Evolutionary conservation across 768 basidiomycete species (phyloP).

Genomic region (Lanmaoa rubissima): DNA sequence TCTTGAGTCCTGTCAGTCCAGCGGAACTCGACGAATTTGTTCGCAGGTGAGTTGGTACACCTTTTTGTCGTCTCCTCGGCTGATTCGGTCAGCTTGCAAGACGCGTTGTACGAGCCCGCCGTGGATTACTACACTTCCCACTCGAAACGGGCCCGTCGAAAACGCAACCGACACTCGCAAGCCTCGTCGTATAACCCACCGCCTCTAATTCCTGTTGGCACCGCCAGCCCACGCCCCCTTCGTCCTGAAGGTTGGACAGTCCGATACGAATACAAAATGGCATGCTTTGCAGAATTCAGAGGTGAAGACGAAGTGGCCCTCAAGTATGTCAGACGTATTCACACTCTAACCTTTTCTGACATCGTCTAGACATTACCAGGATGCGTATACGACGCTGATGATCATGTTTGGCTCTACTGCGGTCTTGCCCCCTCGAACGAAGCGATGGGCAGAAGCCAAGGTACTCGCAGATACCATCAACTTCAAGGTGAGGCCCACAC

Average conservation of each 20-base stretch:
- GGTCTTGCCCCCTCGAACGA: conserved; percentile 87
- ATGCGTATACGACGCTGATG: conserved; percentile 79
- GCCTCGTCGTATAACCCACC: conserved; percentile 45
- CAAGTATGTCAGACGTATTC: conserved; percentile 54
- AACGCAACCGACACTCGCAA: conserved; percentile 81
- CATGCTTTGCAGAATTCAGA: conserved; percentile 92
- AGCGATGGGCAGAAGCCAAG: conserved; percentile 98
- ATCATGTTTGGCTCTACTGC: conserved; percentile 89
- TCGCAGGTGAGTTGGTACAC: conserved; percentile 49
- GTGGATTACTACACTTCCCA: conserved; percentile 92
- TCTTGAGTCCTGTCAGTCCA: conserved; percentile 88
- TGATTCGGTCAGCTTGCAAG: conserved; percentile 61
- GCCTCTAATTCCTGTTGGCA: conserved; percentile 46
- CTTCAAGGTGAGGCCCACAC: conserved; percentile 60
- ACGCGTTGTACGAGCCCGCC: conserved; percentile 85
- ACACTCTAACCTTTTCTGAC: conserved; percentile 9
- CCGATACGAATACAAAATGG: conserved; percentile 97
- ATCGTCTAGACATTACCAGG: conserved; percentile 82
- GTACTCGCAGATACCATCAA: conserved; percentile 93
- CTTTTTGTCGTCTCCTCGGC: not conserved
- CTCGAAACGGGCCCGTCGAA: conserved; percentile 87
- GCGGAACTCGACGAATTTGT: conserved; percentile 89
- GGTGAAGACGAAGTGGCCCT: conserved; percentile 90
- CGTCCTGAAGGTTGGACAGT: conserved; percentile 92
- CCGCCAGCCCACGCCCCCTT: conserved; percentile 50